Conservation (phyloP, 2,329 filamentous ascomycete genomes). For the Ophiocordyceps robertsii region DNA sequence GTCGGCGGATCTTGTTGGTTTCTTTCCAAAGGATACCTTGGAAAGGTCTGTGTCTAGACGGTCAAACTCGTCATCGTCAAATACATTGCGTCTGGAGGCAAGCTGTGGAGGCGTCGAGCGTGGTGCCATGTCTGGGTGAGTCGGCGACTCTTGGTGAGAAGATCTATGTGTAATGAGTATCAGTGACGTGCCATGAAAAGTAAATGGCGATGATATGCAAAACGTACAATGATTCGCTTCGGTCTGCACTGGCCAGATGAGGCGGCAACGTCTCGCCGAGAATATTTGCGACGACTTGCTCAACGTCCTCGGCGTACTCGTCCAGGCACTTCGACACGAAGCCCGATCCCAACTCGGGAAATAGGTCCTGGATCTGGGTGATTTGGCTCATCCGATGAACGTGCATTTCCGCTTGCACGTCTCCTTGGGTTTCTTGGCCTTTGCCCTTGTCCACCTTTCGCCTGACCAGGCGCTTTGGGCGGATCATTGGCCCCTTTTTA, state of each 20-base stretch:
- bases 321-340: conserved; percentile 72
- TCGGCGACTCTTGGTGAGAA: conserved; percentile 10
- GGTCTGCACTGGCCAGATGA: conserved; percentile 51
- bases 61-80: conserved; percentile 71
- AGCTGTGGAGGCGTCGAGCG: conserved; percentile 42
- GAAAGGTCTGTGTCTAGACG: conserved; percentile 51
- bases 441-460: conserved; percentile 57
- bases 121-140: conserved; percentile 34
- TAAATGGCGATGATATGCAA: not conserved
- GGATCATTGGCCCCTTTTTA: conserved; percentile 38
- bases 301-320: conserved; percentile 63
- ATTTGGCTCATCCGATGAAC: conserved; percentile 75
- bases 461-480: conserved; percentile 35
- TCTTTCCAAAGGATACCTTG: conserved; percentile 69
- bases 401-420: conserved; percentile 41
- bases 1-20: conserved; percentile 52
- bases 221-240: conserved; percentile 45
- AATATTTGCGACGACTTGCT: conserved; percentile 69
- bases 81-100: conserved; percentile 56
- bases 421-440: conserved; percentile 23
- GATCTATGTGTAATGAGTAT: conserved; percentile 9
- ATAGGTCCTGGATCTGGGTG: conserved; percentile 84
- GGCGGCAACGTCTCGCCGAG: conserved; percentile 64
- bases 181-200: not conserved
- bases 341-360: conserved; percentile 71